Conservation (phyloP, 2,329 filamentous ascomycete species). For the Botrytis fabae region DNA sequence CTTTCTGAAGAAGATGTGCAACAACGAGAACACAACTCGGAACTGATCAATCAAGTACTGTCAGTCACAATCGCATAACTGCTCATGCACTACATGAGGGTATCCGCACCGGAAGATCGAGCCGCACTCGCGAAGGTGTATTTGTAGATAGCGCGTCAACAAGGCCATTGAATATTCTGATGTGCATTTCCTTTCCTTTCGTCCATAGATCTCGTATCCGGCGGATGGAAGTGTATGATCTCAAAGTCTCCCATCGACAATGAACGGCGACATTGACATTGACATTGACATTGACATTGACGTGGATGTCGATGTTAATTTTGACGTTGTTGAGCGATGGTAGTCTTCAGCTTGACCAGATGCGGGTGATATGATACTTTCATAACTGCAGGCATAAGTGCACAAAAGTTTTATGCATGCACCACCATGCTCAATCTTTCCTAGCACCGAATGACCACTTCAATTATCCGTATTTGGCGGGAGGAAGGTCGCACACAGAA, state of each 20-base stretch:
- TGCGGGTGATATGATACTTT: not conserved
- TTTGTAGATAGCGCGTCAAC: not conserved
- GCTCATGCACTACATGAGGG: conserved; percentile 4
- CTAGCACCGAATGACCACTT: conserved; percentile 10
- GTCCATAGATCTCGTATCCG: not conserved
- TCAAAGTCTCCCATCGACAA: not conserved
- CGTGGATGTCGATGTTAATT: too few species aligned
- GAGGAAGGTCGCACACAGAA: conserved; percentile 19
- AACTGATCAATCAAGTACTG: not conserved
- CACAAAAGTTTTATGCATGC: not conserved
- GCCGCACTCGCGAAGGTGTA: conserved; percentile 1
- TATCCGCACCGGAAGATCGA: not conserved
- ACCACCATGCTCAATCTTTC: not conserved
- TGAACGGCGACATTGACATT: not conserved
- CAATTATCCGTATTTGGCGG: conserved; percentile 2
- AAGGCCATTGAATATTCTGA: not conserved
- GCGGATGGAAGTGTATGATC: not conserved
- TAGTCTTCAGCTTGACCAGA: too few species aligned
- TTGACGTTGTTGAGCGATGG: too few species aligned
- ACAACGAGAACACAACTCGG: conserved; percentile 3
- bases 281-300: not conserved
- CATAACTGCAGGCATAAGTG: not conserved
- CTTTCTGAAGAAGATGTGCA: not conserved
- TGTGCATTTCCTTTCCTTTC: not conserved
- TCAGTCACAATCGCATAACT: not conserved